Percentiles rank a stretch among this genome's conserved stretches.
These are phyloP conservation scores for Salvia sclarea DNA, from an alignment of 305 asterid genomes.

Conservation along the genomic window DNA sequence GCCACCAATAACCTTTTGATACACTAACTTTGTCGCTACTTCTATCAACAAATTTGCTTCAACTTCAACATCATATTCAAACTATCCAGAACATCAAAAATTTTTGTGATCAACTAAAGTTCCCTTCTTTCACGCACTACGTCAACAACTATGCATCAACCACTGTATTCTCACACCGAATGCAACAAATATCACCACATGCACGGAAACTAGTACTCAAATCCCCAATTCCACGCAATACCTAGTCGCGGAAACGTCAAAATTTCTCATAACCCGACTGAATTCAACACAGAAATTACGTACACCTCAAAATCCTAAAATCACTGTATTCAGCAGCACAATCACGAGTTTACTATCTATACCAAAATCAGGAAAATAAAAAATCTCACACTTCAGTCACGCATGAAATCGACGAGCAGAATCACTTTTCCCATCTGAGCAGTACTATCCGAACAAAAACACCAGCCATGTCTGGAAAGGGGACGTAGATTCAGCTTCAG, in stretches of 20 bases:
- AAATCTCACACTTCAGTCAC: slow-evolving; percentile 12
- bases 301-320: slow-evolving; percentile 1
- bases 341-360: neutral
- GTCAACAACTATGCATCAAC: slow-evolving; percentile 7
- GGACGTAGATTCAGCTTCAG: slow-evolving; percentile 10
- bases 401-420: slow-evolving; percentile 10
- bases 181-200: slow-evolving; percentile 16
- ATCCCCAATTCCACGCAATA: slow-evolving; percentile 31
- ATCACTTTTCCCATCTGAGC: slow-evolving; percentile 28
- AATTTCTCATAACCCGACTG: slow-evolving; percentile 11
- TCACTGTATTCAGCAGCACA: neutral
- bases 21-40: slow-evolving; percentile 34
- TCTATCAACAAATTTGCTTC: slow-evolving; percentile 7
- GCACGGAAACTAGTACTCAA: slow-evolving; percentile 28
- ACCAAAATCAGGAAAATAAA: neutral
- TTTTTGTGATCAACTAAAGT: neutral
- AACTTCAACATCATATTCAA: slow-evolving; percentile 16
- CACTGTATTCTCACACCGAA: neutral
- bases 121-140: neutral
- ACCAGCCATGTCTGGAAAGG: slow-evolving; percentile 10
- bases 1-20: slow-evolving; percentile 27
- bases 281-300: slow-evolving; percentile 18
- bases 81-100: neutral
- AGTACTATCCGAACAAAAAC: slow-evolving; percentile 20
- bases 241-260: slow-evolving; percentile 19